Evolutionary conservation across 2,329 filamentous ascomycete genomes (phyloP), one percentile per base, ranked within the genome.

Genomic region (Orbilia blumenaviensis): DNA sequence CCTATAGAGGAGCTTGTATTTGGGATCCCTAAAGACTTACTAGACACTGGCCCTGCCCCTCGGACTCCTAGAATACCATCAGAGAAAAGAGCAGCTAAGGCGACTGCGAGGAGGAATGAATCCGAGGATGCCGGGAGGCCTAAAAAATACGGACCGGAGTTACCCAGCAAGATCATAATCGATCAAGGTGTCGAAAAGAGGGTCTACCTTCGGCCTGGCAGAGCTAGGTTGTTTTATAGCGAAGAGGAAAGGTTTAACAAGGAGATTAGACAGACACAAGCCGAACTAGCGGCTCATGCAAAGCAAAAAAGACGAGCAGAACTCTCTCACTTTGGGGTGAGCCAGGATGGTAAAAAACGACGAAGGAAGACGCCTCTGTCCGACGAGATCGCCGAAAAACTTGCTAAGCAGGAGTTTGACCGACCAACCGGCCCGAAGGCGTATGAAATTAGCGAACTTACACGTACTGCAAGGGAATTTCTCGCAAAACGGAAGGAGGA

Each of bases 131-230:
- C 9, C 23, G 46, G 62, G n/a, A 25, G 69, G 32, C 62, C 69
- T 1, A 67, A 12, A 21, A 44, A 16, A 5, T 12, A 34, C 12
- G 61, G 68, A 1, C 68, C 61, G 10, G 32, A 54, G 6, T 18
- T 66, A 27, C 68, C 61, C 10, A 52, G 50, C 21, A 18, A 61
- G 25, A 46, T 60, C 23, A 46, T 62, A 12, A 36, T 54, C 18
- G 61, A 41, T 12, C 32, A 67, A 25, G 62, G 69, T 3, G 50
- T 52, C 2, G n/a, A 41, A 41, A 66, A 36, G 32, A 25, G 6
- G 8, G 34, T 74, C 3, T 66, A 46, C 9, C 60, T 74, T 12
- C 32, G 52, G 10, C 62, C 69, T 4, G 32, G 42, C 3, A 66
- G 29, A 27, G 2, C 8, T 14, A 25, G 18, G 3, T 14, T 18